Base-by-base conservation (phyloP, 345 rosid species). In the Gossypium australe region DNA sequence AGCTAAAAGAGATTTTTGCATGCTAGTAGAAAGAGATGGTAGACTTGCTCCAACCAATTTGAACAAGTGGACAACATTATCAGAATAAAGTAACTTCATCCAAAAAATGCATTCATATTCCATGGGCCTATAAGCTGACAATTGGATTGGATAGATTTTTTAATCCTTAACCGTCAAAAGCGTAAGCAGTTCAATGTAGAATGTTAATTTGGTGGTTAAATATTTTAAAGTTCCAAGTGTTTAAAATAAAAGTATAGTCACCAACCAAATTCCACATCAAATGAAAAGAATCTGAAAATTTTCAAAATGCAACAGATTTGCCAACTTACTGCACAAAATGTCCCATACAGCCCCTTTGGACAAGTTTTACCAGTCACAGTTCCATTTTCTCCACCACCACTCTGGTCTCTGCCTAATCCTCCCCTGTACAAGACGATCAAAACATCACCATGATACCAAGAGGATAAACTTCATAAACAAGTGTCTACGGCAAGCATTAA, bases 261-360 rank as follows among this genome's bases (percentile, higher is more conserved):
- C 51, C 44, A 16, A 51, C 22, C 8, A 16, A 68, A 12, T 13
- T 47, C 12, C 71, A 22, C 2, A 3, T 45, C 16, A 67, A 67
- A 44, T 24, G 11, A 44, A 66, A 66, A 22, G 71, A 64, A 49
- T 49, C 22, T 25, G 13, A 25, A 49, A 3, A 14, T 25, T 27
- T 25, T 49, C 8, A 68, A 18, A 49, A 49, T 17, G 76, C 11
- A 34, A 44, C 22, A 64, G 25, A 49, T 29, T 63, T 38, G 57
- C 66, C 11, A 61, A 60, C 55, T 18, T 77, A 96, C 99, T 95
- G 85, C 73, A 66, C 99, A 96, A 85, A 92, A 96, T 75, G 77
- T 88, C 75, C 99, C 99, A 68, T 87, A 89, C 66, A 93, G 92
- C 76, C 98, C 99, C 78, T 82, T 85, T 9, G 99, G 99, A 79